Evolutionary conservation across 495 filamentous ascomycete species (phyloP), one percentile per base, ranked within the genome.

Genomic region (Pseudevernia furfuracea): DNA sequence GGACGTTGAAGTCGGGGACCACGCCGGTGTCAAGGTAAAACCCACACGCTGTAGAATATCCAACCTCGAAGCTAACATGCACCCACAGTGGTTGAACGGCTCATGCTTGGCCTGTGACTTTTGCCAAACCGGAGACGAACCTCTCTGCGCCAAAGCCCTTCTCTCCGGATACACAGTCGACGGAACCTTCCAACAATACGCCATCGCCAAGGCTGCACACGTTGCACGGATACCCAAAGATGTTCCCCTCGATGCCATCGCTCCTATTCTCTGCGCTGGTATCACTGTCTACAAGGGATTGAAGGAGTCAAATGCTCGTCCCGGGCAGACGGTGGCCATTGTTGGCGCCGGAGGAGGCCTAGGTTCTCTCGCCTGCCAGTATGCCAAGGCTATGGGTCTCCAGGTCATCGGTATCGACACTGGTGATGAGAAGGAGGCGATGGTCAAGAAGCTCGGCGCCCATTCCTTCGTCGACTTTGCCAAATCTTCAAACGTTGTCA

Each of bases 231-330:
- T 97, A 61, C 89, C 89, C 48, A 87, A 93, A 70, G 81, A 86
- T 5, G 77, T 87, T 56, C 78, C 84, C 57, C 85, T 96, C 30
- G 92, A 92, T 69, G 89, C 82, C 23, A 80, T 91, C 37, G 83
- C 92, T 4, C 91, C 91, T 30, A 84, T 95, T 56, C 82, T 96
- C 17, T 94, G 90, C 72, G 91, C 90, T 61, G 91, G 91, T 73
- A 86, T 96, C 72, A 96, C 92, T 28, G 91, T 94, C 67, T 96
- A 96, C 80, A 96, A 95, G 77, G 92, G 89, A 19, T 73, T 96
- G 58, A 96, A 96, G 77, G 90, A 94, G 73, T 89, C 89, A 3
- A 84, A 84, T 15, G 86, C 79, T 0, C 76, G 82, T 4, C 84
- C 91, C 0, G 92, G 92, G 39, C 84, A 95, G 74, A 87, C 81